A percentile compares a stretch with the other conserved stretches of the same genome.
These are phyloP conservation scores for Penicillium sp. DNA, from an alignment of 2,329 filamentous ascomycete species.

Conservation along the genomic window DNA sequence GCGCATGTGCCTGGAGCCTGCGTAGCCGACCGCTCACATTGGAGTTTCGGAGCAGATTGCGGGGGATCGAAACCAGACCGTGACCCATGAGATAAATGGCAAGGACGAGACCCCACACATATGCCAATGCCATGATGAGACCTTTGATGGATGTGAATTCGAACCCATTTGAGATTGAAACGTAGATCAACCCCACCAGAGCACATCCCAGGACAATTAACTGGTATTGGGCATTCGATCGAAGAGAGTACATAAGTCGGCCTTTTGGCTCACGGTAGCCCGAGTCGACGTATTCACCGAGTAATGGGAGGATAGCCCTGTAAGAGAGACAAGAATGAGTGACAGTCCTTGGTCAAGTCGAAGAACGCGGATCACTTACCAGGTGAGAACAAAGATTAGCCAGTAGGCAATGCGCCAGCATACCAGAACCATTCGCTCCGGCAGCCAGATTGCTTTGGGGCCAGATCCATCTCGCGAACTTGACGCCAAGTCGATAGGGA, in stretches of 20 bases:
- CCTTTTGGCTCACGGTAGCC: constrained; percentile 84
- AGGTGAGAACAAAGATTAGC: constrained; percentile 92
- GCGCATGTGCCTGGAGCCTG: constrained; percentile 73
- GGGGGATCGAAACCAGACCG: constrained; percentile 85
- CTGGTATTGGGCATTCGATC: constrained; percentile 85
- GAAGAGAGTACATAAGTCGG: constrained; percentile 78
- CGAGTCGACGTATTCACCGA: constrained; percentile 92
- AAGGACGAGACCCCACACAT: constrained; percentile 86
- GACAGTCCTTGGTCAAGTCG: background rate
- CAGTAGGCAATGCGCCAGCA: constrained; percentile 96
- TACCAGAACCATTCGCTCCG: constrained; percentile 72
- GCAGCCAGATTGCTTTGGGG: constrained; percentile 81
- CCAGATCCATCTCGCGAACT: constrained; percentile 71
- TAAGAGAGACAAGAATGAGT: constrained; percentile 5
- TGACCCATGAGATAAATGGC: constrained; percentile 98
- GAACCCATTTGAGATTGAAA: constrained; percentile 75
- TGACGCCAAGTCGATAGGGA: constrained; percentile 93
- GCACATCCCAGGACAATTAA: constrained; percentile 71
- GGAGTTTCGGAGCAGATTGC: constrained; percentile 74
- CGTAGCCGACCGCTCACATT: constrained; percentile 72
- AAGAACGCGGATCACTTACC: constrained; percentile 53
- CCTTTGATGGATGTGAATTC: constrained; percentile 72
- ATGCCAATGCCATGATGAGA: constrained; percentile 87
- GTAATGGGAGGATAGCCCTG: constrained; percentile 84
- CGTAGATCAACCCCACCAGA: constrained; percentile 73